These are phyloP conservation scores for Inonotus obliquus DNA, from an alignment of 1,284 basidiomycete genomes.

Conservation along the genomic window DNA sequence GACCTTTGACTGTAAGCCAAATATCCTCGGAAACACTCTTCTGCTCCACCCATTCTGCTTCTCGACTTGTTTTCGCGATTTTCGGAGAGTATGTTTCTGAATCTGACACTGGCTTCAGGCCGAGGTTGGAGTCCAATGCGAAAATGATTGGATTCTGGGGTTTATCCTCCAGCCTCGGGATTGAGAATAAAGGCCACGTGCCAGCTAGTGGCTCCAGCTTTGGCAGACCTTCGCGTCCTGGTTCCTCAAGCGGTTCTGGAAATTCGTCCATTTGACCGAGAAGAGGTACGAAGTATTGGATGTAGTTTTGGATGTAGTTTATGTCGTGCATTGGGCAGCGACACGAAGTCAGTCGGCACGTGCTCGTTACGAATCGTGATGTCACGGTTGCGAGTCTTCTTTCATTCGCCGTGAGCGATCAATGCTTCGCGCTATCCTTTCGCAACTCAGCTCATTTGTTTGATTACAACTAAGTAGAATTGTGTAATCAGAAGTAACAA, in stretches of 20 bases:
- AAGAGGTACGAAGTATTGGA: background rate
- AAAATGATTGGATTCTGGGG: conserved; percentile 77
- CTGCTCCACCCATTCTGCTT: background rate
- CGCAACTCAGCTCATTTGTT: too few species aligned
- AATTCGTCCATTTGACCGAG: background rate
- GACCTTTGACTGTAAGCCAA: background rate
- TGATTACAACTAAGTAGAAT: too few species aligned
- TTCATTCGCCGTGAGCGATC: too few species aligned
- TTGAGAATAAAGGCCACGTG: conserved; percentile 42
- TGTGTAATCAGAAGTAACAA: too few species aligned
- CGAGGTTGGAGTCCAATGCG: conserved; percentile 21
- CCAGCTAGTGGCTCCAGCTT: conserved; percentile 8
- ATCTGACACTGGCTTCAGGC: background rate
- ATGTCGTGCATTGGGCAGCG: background rate
- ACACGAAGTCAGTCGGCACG: background rate
- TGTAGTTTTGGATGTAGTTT: too few species aligned
- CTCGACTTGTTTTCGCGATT: background rate
- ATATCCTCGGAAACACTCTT: background rate
- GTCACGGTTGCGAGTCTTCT: background rate
- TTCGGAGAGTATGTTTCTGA: background rate
- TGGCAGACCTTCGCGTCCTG: background rate
- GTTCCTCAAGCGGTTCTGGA: conserved; percentile 1
- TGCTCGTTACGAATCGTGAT: background rate
- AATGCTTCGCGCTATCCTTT: too few species aligned
- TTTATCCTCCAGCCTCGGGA: conserved; percentile 55